Percentiles rank a stretch among this genome's conserved stretches.
Conservation (phyloP, 2,329 filamentous ascomycete species). For the Fusarium nematophilum region DNA sequence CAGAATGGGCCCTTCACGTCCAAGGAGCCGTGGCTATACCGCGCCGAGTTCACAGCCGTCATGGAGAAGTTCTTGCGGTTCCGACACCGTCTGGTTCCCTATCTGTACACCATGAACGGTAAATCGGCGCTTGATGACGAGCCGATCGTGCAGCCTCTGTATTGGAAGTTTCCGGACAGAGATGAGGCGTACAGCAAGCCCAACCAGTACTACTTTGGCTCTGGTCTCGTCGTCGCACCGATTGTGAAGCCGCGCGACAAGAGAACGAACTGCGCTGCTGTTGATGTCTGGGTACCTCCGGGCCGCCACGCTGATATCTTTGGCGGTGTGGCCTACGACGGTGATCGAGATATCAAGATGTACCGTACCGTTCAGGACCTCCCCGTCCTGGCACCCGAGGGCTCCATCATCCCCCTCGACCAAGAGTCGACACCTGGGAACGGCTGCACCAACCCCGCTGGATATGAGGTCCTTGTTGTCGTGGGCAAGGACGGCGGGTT, state of each 20-base stretch:
- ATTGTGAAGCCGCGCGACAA: conserved; percentile 63
- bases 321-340: conserved; percentile 67
- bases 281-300: conserved; percentile 68
- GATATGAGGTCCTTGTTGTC: conserved; percentile 61
- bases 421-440: conserved; percentile 54
- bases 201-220: conserved; percentile 71
- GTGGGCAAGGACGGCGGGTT: conserved; percentile 61
- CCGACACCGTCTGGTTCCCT: conserved; percentile 69
- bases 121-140: conserved; percentile 56
- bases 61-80: conserved; percentile 64
- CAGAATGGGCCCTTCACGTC: conserved; percentile 67
- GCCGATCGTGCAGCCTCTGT: conserved; percentile 70
- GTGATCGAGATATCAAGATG: conserved; percentile 62
- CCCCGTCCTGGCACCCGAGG: conserved; percentile 66
- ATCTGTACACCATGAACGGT: conserved; percentile 68
- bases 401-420: conserved; percentile 69
- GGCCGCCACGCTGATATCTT: conserved; percentile 68
- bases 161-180: conserved; percentile 66
- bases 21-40: conserved; percentile 72
- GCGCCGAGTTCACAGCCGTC: conserved; percentile 55
- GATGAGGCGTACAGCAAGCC: conserved; percentile 66
- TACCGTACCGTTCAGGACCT: conserved; percentile 60
- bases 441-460: conserved; percentile 58
- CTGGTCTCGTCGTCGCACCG: conserved; percentile 65
- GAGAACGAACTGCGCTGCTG: conserved; percentile 58